Evolutionary conservation across 2,329 filamentous ascomycete genomes (phyloP).

Genomic region (Colletotrichum zoysiae): DNA sequence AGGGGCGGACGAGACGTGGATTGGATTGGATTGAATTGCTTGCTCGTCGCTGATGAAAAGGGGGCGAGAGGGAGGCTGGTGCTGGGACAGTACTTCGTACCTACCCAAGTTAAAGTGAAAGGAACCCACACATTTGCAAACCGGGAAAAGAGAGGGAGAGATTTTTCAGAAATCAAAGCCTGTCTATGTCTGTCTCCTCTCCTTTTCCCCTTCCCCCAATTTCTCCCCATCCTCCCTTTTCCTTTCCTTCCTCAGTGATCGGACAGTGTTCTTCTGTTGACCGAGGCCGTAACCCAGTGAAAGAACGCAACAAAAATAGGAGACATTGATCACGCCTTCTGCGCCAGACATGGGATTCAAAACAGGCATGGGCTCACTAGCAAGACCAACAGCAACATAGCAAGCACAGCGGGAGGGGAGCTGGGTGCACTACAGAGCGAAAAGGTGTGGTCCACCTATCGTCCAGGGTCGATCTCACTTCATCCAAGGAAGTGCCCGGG

Average conservation of each 20-base stretch:
- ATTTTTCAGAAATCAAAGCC: background rate
- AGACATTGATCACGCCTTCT: constrained; percentile 33
- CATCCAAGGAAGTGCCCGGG: constrained; percentile 17
- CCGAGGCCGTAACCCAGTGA: background rate
- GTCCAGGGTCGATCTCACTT: constrained; percentile 12
- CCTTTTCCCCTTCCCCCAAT: background rate
- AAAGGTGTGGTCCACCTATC: constrained; percentile 5
- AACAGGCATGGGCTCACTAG: constrained; percentile 10
- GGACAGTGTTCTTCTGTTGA: background rate
- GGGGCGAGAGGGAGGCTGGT: constrained; percentile 8
- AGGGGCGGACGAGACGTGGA: constrained; percentile 18
- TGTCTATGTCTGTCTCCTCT: background rate
- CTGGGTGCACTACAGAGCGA: constrained; percentile 6
- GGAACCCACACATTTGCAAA: background rate
- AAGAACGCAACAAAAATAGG: constrained; percentile 33
- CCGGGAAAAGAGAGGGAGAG: background rate
- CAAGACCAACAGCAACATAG: constrained; percentile 3
- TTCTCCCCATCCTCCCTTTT: background rate
- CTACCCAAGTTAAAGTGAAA: background rate
- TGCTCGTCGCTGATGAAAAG: constrained; percentile 10
- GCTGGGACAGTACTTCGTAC: background rate
- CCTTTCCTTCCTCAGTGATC: background rate
- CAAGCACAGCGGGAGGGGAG: background rate
- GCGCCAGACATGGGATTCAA: constrained; percentile 21
- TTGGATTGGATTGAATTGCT: background rate